These are phyloP conservation scores for Paratinospora sagittata DNA, from an alignment of 164 flowering plant genomes.

Conservation along the genomic window DNA sequence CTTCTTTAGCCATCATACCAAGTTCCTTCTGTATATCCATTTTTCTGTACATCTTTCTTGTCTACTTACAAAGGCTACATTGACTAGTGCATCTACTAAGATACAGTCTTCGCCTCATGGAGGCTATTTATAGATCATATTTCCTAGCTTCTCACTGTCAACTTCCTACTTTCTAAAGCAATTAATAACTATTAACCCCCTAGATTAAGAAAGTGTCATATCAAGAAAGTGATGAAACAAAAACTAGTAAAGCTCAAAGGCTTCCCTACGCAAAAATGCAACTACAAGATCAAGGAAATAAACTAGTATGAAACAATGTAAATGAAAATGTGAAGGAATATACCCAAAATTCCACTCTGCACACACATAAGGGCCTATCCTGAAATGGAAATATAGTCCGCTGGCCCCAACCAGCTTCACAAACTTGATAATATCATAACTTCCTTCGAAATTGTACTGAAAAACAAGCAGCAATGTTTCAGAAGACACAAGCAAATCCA, in stretches of 20 bases:
- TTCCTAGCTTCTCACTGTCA: background rate
- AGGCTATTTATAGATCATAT: background rate
- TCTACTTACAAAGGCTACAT: background rate
- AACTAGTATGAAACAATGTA: background rate
- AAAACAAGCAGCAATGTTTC: slow-evolving; percentile 4
- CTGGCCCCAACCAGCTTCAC: slow-evolving; percentile 63
- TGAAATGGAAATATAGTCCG: slow-evolving; percentile 85
- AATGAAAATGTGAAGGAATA: slow-evolving; percentile 1
- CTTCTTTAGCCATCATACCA: background rate
- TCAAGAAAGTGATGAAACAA: background rate
- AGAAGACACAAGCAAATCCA: slow-evolving; percentile 7
- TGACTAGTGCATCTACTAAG: background rate
- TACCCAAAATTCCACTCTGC: slow-evolving; percentile 99
- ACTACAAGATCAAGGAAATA: background rate
- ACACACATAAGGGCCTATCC: slow-evolving; percentile 92
- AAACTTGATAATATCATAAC: slow-evolving; percentile 78
- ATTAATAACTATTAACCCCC: background rate
- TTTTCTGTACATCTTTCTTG: background rate
- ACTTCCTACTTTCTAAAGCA: background rate
- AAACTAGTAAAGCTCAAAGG: background rate
- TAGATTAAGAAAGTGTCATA: background rate
- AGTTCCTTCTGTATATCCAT: background rate
- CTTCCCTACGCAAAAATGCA: background rate
- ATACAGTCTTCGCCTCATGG: background rate
- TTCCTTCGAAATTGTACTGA: slow-evolving; percentile 79